Evolutionary conservation across 106 monocot genomes (phyloP).

Genomic region (Acanthochlamys bracteata): DNA sequence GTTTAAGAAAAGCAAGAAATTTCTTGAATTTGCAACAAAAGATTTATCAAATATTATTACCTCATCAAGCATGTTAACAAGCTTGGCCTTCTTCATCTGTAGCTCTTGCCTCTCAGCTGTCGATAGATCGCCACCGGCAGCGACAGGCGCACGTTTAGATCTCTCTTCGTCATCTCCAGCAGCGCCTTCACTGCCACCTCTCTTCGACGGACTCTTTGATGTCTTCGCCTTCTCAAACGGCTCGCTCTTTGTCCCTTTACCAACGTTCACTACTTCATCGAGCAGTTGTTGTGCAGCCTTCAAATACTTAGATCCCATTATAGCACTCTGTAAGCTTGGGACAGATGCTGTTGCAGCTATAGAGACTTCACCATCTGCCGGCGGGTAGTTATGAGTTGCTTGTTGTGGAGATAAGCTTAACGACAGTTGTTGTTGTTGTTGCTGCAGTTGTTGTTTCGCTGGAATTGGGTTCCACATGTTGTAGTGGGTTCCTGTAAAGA

Average conservation of each 20-base stretch:
- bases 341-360: not conserved
- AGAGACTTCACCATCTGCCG: conserved; percentile 8
- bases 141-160: conserved; percentile 2
- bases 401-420: conserved; percentile 51
- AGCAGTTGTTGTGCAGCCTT: conserved; percentile 79
- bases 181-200: conserved; percentile 6
- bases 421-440: conserved; percentile 29
- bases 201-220: conserved; percentile 3
- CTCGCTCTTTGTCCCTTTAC: conserved; percentile 28
- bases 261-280: conserved; percentile 75
- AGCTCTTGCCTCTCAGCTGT: conserved; percentile 79
- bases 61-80: conserved; percentile 84
- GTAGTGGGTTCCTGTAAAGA: conserved; percentile 16
- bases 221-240: not conserved
- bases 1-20: not conserved
- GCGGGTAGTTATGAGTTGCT: not conserved
- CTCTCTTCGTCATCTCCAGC: not conserved
- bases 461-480: conserved; percentile 25
- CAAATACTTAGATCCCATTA: conserved; percentile 84
- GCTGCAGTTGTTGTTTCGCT: not conserved
- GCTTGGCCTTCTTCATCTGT: conserved; percentile 97
- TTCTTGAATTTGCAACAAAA: not conserved
- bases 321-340: conserved; percentile 30
- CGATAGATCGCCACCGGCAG: conserved; percentile 25
- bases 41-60: conserved; percentile 18